Conservation (phyloP, 805 yeast genomes). For the Naumovozyma castellii region DNA sequence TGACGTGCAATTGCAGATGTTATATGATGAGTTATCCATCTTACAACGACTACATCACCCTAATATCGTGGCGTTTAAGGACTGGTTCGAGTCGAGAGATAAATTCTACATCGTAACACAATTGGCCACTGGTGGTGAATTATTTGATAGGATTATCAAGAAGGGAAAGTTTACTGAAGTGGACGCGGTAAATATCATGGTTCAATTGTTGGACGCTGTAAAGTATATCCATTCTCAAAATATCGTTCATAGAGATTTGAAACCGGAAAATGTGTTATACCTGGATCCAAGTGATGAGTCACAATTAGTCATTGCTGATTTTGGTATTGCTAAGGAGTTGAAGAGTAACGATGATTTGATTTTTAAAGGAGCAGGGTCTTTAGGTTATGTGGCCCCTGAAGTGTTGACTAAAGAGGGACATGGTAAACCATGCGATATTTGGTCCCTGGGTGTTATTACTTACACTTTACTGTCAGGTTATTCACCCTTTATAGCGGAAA, state of each 20-base stretch:
- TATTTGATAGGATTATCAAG: conserved; percentile 76
- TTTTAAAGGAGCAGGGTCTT: conserved; percentile 75
- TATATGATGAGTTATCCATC: conserved; percentile 67
- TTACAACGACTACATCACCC: conserved; percentile 66
- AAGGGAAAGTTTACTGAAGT: conserved; percentile 80
- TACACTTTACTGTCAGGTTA: conserved; percentile 87
- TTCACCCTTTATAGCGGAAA: conserved; percentile 83
- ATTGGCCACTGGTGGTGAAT: conserved; percentile 91
- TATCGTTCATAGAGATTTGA: conserved; percentile 88
- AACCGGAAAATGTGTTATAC: conserved; percentile 87
- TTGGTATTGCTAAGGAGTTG: conserved; percentile 85
- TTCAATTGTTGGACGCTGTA: conserved; percentile 70
- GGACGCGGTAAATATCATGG: conserved; percentile 70
- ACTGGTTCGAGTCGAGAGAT: conserved; percentile 89
- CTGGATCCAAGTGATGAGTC: conserved; percentile 49
- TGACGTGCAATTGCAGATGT: conserved; percentile 46
- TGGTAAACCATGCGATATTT: conserved; percentile 90
- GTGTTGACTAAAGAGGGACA: conserved; percentile 75
- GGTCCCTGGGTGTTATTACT: conserved; percentile 91
- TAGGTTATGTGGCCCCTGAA: conserved; percentile 97
- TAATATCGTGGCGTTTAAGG: conserved; percentile 80
- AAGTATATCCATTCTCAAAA: conserved; percentile 64
- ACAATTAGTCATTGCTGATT: conserved; percentile 81
- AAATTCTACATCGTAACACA: conserved; percentile 91
- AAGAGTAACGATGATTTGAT: conserved; percentile 50